Evolutionary conservation across 441 rosid genomes (phyloP), one percentile per base, ranked within the genome.

Genomic region (Erysimum pusillum): DNA sequence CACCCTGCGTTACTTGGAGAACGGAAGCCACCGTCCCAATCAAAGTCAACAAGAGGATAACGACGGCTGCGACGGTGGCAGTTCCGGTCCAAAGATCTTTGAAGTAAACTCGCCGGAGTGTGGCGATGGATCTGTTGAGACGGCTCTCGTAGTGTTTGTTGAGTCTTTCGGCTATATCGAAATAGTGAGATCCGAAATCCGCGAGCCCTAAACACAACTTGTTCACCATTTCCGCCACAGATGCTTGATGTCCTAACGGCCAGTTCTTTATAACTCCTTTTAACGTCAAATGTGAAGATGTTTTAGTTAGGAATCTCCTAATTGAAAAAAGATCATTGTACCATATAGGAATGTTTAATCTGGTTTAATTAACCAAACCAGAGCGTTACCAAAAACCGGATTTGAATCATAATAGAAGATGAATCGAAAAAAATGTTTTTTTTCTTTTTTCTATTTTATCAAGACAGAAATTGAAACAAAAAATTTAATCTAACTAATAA

Each of bases 171-270:
- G 57, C 42, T 35, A 70, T 25, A 12, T 9, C 15, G 13, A 63
- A 20, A 56, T 70, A 76, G 61, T 63, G 13, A 42, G 75, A 69
- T 5, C 65, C 70, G 69, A 45, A 62, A 20, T 34, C 58, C 12
- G 45, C 59, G 3, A 69, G 41, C 51, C 71, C 75, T 62, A 63
- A 54, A 76, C 75, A 69, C 11, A 76, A 36, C 12, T 46, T 69
- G 48, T 70, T 63, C 71, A 76, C 80, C 80, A 76, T 69, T 35
- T 76, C 45, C 6, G 71, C 70, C 51, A 76, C 80, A 2, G 80
- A 69, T 45, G 44, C 28, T 22, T 63, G 65, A 52, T 44, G 59
- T 17, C 71, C 80, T 11, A 76, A 63, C 76, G n/a, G n/a, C n/a
- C 57, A 62, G 14, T 76, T 69, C 38, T 64, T 77, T 63, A 70